Percentiles rank a stretch among this genome's conserved stretches.
phyloP scores from a whole-genome alignment of 2,329 filamentous ascomycete genomes.

The Xylariaceae sp. region DNA sequence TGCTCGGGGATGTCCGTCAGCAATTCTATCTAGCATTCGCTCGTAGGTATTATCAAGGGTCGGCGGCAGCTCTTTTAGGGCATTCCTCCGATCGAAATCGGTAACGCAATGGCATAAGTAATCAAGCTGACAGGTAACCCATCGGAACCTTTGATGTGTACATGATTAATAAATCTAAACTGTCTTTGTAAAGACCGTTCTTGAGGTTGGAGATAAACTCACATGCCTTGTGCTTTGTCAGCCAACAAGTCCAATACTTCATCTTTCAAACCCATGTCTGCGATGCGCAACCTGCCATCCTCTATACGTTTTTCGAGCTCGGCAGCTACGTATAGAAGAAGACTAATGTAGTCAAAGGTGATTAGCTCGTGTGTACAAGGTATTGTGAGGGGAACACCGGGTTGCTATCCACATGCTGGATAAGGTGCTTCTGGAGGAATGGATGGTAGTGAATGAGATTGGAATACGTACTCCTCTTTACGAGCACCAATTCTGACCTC shows the following conservation, averaged over 20 bases:
- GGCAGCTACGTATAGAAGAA: conserved; percentile 18
- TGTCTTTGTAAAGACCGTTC: not conserved
- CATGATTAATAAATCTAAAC: too few relatives aligned
- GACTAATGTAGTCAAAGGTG: too few relatives aligned
- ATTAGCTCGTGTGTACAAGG: too few relatives aligned
- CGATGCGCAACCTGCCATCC: conserved; percentile 6
- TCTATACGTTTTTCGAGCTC: conserved; percentile 17
- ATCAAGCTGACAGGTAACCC: conserved; percentile 21
- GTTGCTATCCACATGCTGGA: too few relatives aligned
- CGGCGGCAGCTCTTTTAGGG: conserved; percentile 16
- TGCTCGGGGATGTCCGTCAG: conserved; percentile 1
- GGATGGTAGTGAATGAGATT: too few relatives aligned
- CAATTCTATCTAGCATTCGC: conserved; percentile 14
- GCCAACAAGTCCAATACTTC: conserved; percentile 14
- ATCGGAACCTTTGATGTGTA: conserved; percentile 3
- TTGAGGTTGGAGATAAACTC: conserved; percentile 1
- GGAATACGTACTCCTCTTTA: too few relatives aligned
- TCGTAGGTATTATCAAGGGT: conserved; percentile 16
- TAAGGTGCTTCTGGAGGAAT: too few relatives aligned
- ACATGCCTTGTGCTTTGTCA: conserved; percentile 18
- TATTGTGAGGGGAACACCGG: too few relatives aligned
- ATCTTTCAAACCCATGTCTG: conserved; percentile 10
- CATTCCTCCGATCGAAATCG: conserved; percentile 13
- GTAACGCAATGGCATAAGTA: conserved; percentile 12
- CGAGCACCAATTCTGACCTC: conserved; percentile 14